A percentile compares a stretch with the other conserved stretches of the same genome.
These are phyloP conservation scores for Trichoderma endophyticum DNA, from an alignment of 2,329 filamentous ascomycete species.

Conservation along the genomic window DNA sequence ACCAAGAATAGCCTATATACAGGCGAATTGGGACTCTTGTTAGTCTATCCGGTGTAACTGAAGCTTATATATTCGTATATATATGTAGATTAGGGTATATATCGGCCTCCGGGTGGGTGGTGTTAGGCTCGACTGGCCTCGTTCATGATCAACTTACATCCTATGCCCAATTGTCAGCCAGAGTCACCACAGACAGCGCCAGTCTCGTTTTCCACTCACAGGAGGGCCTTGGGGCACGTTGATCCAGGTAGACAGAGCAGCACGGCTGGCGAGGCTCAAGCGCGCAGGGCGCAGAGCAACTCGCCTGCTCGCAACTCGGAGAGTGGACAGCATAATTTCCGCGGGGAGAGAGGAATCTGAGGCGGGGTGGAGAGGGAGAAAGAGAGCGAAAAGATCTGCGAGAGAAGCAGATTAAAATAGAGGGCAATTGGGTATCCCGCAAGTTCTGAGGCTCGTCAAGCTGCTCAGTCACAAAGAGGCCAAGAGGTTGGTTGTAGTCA, in stretches of 20 bases:
- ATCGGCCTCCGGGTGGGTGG: background rate
- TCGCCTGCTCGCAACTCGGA: constrained; percentile 53
- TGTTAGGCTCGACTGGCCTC: too few species aligned
- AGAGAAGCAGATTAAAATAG: background rate
- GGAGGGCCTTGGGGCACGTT: constrained; percentile 92
- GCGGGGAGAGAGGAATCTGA: constrained; percentile 11
- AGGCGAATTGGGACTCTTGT: background rate
- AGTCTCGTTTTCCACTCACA: constrained; percentile 53
- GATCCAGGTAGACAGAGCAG: constrained; percentile 76
- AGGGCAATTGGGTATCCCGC: constrained; percentile 13
- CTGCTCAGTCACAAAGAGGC: background rate
- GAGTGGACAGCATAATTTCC: constrained; percentile 51
- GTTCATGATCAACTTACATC: constrained; percentile 35
- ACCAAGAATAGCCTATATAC: constrained; percentile 69
- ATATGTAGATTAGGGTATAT: background rate
- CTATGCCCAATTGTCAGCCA: constrained; percentile 28
- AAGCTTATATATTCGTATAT: too few species aligned
- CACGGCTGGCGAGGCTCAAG: constrained; percentile 43
- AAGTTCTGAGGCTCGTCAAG: background rate
- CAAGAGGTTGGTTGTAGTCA: constrained; percentile 5
- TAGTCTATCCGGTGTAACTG: background rate
- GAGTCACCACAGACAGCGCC: background rate
- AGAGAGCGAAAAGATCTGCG: background rate
- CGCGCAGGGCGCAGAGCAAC: constrained; percentile 41
- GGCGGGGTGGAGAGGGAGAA: background rate